Evolutionary conservation across 768 basidiomycete genomes (phyloP).

Genomic region (Symmetrospora coprosmae): DNA sequence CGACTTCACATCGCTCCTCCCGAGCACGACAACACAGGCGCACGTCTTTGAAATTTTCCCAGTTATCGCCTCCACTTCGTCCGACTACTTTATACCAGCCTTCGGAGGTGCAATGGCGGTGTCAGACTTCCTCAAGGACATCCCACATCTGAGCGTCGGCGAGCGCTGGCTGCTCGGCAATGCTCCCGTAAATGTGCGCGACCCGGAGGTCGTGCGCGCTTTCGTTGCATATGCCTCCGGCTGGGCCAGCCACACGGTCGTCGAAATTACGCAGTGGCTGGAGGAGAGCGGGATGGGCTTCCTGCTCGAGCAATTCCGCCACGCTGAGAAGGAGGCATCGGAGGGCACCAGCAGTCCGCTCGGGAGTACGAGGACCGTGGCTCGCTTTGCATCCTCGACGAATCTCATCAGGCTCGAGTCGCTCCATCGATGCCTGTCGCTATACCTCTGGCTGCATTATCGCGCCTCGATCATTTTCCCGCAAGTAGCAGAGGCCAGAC

Average conservation of each 20-base stretch:
- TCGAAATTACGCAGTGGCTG: constrained; percentile 3
- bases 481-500: constrained; percentile 43
- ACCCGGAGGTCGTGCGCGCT: constrained; percentile 37
- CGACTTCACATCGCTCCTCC: constrained; percentile 36
- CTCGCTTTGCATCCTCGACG: not conserved
- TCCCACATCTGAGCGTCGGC: constrained; percentile 32
- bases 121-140: constrained; percentile 34
- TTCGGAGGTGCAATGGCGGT: constrained; percentile 19
- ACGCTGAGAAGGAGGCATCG: not conserved
- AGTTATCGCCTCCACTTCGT: constrained; percentile 32
- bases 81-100: constrained; percentile 32
- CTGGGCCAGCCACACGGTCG: not conserved
- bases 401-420: constrained; percentile 47
- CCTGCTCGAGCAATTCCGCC: not conserved
- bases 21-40: constrained; percentile 34
- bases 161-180: constrained; percentile 37
- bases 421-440: constrained; percentile 57
- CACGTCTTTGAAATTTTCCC: constrained; percentile 36
- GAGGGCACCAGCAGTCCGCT: not conserved
- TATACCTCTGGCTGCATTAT: constrained; percentile 73
- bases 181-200: constrained; percentile 37
- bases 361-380: not conserved
- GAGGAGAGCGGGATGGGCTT: not conserved
- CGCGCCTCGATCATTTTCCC: constrained; percentile 56
- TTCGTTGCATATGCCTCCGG: constrained; percentile 43